A percentile compares a stretch with the other conserved stretches of the same genome.
phyloP scores from a whole-genome alignment of 1,284 basidiomycete species.

The Xerocomus nothofagi region DNA sequence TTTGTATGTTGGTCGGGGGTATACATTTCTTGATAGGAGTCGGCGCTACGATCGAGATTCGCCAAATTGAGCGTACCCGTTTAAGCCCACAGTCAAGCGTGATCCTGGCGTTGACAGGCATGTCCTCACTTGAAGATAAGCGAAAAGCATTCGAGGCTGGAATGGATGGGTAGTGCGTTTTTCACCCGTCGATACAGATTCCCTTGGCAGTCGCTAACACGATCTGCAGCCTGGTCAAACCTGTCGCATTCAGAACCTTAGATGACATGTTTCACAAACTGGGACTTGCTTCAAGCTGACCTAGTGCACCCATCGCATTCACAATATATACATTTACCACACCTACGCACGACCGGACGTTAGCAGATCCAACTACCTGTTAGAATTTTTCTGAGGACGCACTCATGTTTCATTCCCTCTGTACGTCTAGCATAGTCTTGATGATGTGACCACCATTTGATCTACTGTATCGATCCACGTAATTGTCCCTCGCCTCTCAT shows the following conservation, averaged over 20 bases:
- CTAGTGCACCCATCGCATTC: conserved; percentile 9
- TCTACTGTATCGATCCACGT: conserved; percentile 15
- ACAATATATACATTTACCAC: conserved; percentile 12
- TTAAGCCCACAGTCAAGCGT: conserved; percentile 45
- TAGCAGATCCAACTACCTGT: conserved; percentile 4
- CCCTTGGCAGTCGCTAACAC: conserved; percentile 1
- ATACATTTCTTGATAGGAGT: conserved; percentile 50
- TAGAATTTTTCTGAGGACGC: conserved; percentile 10
- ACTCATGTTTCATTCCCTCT: background rate
- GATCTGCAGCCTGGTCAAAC: conserved; percentile 76
- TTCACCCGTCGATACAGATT: background rate
- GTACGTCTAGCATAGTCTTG: conserved; percentile 5
- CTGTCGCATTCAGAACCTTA: conserved; percentile 87
- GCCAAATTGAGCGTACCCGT: conserved; percentile 69
- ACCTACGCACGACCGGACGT: conserved; percentile 17
- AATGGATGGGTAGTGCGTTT: conserved; percentile 89
- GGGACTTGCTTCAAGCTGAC: conserved; percentile 59
- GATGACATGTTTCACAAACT: conserved; percentile 82
- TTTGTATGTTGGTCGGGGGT: background rate
- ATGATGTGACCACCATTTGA: conserved; percentile 5
- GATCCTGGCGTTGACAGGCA: conserved; percentile 90
- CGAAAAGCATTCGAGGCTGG: conserved; percentile 88
- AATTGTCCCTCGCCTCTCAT: background rate
- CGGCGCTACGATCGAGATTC: conserved; percentile 82
- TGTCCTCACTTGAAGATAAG: conserved; percentile 92